These are phyloP conservation scores for Trypanosoma lewisi DNA, from an alignment of 208 protist genomes.

Conservation along the genomic window DNA sequence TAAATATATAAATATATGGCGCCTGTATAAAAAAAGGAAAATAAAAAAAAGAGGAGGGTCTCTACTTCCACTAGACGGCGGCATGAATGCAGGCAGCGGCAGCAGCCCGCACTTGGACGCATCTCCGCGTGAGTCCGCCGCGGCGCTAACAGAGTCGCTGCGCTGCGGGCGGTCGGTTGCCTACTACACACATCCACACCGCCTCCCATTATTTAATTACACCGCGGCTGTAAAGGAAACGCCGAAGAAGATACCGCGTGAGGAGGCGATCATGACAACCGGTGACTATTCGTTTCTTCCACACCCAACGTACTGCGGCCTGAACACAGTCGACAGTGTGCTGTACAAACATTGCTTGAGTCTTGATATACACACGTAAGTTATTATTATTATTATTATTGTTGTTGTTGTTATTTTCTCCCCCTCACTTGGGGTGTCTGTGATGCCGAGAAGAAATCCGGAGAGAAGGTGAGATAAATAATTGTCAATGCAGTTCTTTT, in stretches of 20 bases:
- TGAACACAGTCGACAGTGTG: slow-evolving; percentile 44
- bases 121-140: background rate
- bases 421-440: too few species aligned
- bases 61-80: too few species aligned
- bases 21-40: too few species aligned
- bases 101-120: background rate
- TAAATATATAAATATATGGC: too few species aligned
- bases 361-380: slow-evolving; percentile 17
- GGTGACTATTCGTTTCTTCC: slow-evolving; percentile 66
- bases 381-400: background rate
- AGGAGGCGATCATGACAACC: slow-evolving; percentile 3
- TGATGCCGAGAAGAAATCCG: background rate
- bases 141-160: slow-evolving; percentile 15
- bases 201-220: slow-evolving; percentile 22
- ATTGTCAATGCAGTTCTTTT: background rate
- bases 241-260: background rate
- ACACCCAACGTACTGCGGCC: slow-evolving; percentile 48
- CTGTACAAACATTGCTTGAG: slow-evolving; percentile 52
- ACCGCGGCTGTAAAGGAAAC: background rate
- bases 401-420: background rate
- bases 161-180: slow-evolving; percentile 7
- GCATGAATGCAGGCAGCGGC: too few species aligned
- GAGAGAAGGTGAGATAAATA: background rate
- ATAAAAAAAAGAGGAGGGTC: too few species aligned
- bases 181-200: slow-evolving; percentile 47